A percentile compares a stretch with the other conserved stretches of the same genome.
Conservation (phyloP, 2,329 filamentous ascomycete species). For the Arthrobotrys iridis region DNA sequence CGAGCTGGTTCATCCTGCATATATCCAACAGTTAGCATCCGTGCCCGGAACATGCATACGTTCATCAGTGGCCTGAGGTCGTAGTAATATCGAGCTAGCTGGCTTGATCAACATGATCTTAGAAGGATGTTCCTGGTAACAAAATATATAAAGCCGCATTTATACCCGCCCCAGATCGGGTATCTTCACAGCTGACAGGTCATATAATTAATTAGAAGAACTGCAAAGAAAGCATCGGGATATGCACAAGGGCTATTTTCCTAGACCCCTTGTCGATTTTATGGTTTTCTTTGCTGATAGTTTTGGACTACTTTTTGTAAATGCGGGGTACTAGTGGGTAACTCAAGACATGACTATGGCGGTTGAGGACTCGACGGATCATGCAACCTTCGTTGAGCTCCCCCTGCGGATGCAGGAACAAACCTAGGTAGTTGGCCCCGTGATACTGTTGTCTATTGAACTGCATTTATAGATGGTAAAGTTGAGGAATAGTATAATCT, state of each 20-base stretch:
- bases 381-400: slow-evolving; percentile 14
- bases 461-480: neutral
- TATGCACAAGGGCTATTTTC: too few species aligned
- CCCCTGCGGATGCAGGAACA: slow-evolving; percentile 18
- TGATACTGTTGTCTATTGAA: neutral
- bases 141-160: neutral
- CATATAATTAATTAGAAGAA: neutral
- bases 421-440: too few species aligned
- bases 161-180: neutral
- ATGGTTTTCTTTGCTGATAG: too few species aligned
- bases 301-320: too few species aligned
- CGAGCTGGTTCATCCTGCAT: slow-evolving; percentile 1
- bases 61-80: neutral
- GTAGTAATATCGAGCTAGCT: neutral
- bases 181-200: neutral
- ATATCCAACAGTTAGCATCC: neutral
- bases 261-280: too few species aligned
- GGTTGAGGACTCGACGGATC: slow-evolving; percentile 8
- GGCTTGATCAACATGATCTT: neutral
- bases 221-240: too few species aligned
- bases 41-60: neutral
- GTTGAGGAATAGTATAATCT: neutral
- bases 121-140: neutral
- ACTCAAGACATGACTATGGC: neutral
- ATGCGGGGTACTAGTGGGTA: neutral